Evolutionary conservation across 768 basidiomycete genomes (phyloP), one percentile per base, ranked within the genome.

Genomic region (Tephrocybe sp.): DNA sequence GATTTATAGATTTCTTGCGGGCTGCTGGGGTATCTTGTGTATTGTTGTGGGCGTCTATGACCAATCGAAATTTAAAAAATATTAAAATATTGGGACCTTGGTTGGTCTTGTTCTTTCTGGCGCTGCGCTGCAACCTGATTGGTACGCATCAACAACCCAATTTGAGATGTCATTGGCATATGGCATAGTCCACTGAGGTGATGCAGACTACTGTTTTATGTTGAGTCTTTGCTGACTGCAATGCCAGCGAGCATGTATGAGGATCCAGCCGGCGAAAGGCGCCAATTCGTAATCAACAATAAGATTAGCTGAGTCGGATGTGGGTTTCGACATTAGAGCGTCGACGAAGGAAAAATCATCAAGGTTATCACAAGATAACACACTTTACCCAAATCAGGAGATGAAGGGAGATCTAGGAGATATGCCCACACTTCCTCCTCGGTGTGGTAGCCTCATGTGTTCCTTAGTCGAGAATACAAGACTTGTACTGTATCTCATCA

Each of bases 361-460:
- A 49, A 11, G 9, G 19, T 42, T n/a, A 31, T 31, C 26, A 22
- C 20, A 26, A 26, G 26, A 7, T 7, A 3, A 7, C 26, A 26
- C 26, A 26, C 26, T 26, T 26, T 4, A 26, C 26, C 3, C 26
- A 26, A 26, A 26, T 26, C 3, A 26, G 7, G 26, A 26, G 7
- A 26, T 26, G 26, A n/a, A n/a, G n/a, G n/a, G n/a, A n/a, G 26
- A 26, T 7, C 26, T 7, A 26, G n/a, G n/a, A 36, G 2, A 26
- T 26, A n/a, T 51, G 42, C 34, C 33, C 26, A 48, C n/a, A 44
- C 16, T 33, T 41, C 41, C 23, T 34, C 19, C 34, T 41, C 5
- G 42, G 42, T 41, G 50, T 46, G 48, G 6, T 47, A 56, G 51
- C 55, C 50, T 56, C 55, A 48, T 52, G 51, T 32, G 34, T 16